phyloP scores from a whole-genome alignment of 345 rosid genomes.

The Ailanthus altissimus region DNA sequence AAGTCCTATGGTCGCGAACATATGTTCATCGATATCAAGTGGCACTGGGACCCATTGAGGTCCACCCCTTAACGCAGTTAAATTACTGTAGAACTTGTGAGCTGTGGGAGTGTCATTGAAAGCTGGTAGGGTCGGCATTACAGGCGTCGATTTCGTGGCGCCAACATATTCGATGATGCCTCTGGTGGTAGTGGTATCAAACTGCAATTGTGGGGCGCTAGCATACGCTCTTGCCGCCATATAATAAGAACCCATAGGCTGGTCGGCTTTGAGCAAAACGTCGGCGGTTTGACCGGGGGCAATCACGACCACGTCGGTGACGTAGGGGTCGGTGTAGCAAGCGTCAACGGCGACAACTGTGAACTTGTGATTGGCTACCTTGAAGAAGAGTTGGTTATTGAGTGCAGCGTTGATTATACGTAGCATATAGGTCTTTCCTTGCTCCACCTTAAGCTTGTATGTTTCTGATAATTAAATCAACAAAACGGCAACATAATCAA shows the following conservation, averaged over 20 bases:
- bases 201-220: constrained; percentile 36
- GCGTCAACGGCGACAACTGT: constrained; percentile 84
- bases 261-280: constrained; percentile 60
- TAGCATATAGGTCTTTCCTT: constrained; percentile 71
- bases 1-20: constrained; percentile 70
- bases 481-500: neutral
- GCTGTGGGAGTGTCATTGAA: constrained; percentile 73
- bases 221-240: constrained; percentile 73
- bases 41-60: constrained; percentile 77
- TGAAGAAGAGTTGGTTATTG: constrained; percentile 76
- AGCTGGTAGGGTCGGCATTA: constrained; percentile 70
- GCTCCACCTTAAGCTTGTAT: constrained; percentile 54
- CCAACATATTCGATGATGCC: constrained; percentile 55
- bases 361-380: constrained; percentile 76
- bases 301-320: constrained; percentile 57
- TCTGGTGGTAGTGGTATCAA: constrained; percentile 62
- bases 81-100: constrained; percentile 52
- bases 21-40: constrained; percentile 53
- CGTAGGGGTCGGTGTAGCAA: constrained; percentile 58
- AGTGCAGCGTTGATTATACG: constrained; percentile 93
- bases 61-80: constrained; percentile 45
- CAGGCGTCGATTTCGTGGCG: constrained; percentile 26
- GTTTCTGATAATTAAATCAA: constrained; percentile 37
- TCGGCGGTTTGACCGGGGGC: constrained; percentile 84
- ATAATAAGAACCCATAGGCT: constrained; percentile 61